phyloP scores from a whole-genome alignment of 805 yeast genomes.

The Jamesozyma hellenica region DNA sequence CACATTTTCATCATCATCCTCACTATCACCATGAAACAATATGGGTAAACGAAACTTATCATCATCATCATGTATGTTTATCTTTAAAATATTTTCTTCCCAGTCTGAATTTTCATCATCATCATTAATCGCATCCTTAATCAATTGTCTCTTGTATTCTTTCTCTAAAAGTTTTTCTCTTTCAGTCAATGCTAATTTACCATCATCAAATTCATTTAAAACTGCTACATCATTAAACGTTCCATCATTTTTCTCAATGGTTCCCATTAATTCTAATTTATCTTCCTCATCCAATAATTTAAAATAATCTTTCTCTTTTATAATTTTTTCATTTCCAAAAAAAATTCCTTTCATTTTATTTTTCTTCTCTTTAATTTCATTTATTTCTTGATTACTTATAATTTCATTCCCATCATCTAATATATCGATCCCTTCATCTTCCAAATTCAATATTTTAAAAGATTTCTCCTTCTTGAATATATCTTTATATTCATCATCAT shows the following conservation, averaged over 20 bases:
- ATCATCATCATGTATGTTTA: neutral
- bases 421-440: constrained; percentile 2
- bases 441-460: constrained; percentile 1
- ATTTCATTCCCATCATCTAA: constrained; percentile 1
- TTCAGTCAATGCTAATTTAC: constrained; percentile 17
- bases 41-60: constrained; percentile 1
- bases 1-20: constrained; percentile 1
- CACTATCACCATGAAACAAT: constrained; percentile 2
- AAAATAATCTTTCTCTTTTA: constrained; percentile 20
- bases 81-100: constrained; percentile 12
- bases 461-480: neutral
- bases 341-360: neutral
- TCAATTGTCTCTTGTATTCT: constrained; percentile 9
- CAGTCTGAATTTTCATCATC: constrained; percentile 4
- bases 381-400: neutral
- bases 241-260: constrained; percentile 11
- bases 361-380: neutral
- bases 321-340: neutral
- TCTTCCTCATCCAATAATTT: constrained; percentile 22
- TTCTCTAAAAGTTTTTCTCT: constrained; percentile 9
- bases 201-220: constrained; percentile 22
- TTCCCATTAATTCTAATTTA: constrained; percentile 18
- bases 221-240: too few relatives aligned
- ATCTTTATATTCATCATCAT: neutral
- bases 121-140: constrained; percentile 15